Base-by-base conservation (phyloP, 2,329 filamentous ascomycete species). In the Thermothelomyces thermophilus region DNA sequence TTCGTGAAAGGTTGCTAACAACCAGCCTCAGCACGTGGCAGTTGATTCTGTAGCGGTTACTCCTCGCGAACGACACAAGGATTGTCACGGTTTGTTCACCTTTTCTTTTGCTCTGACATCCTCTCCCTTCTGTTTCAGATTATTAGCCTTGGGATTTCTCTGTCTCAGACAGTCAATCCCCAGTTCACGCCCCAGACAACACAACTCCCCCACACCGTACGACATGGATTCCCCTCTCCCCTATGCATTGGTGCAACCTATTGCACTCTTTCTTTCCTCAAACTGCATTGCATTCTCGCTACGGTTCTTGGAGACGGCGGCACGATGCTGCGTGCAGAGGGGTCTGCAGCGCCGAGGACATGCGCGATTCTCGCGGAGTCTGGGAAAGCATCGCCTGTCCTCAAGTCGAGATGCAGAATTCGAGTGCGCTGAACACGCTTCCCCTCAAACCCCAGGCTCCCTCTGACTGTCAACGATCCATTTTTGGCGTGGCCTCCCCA, bases 401-500 rank as follows among this genome's bases (percentile, higher is more conserved):
- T n/a, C n/a, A n/a, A n/a, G n/a, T 28, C 30, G 49, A 46, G 47
- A 51, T 46, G 41, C 51, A 30, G 46, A 45, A 33, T 40, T 41
- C 34, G 33, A 43, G 42, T 46, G 31, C 31, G 33, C 16, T 9
- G 39, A 44, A 41, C 41, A 41, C 22, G 34, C 50, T 31, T 26
- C 50, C 35, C 34, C 16, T 41, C 41, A 13, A 16, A 22, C 22
- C n/a, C 17, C 24, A 28, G 45, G 41, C 41, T 46, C 26, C 43
- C 40, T 28, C 24, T 41, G 39, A 17, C 17, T 16, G 17, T 47
- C 28, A 24, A 35, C 14, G 22, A 31, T 55, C 48, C 51, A 53
- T 36, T 47, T 53, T 53, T 51, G 50, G 56, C 46, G 53, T 53
- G 53, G 54, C 52, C 53, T 50, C 53, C 53, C 60, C 48, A 53